Conservation (phyloP, 75 land plant species). For the Gnetum montanum region DNA sequence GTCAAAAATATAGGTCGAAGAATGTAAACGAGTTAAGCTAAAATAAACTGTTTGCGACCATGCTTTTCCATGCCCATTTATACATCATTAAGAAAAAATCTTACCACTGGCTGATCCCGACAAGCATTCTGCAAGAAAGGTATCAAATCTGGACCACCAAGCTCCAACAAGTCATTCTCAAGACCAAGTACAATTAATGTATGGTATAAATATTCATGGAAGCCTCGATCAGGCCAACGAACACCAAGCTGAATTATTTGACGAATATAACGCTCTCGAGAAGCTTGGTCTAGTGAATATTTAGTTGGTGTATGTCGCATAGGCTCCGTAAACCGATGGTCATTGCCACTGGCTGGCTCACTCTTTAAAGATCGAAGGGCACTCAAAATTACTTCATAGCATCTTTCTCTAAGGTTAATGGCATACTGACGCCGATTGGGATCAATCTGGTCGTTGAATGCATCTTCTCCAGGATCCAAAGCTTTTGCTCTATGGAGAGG, state of each 20-base stretch:
- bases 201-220: constrained; percentile 78
- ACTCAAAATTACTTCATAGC: constrained; percentile 78
- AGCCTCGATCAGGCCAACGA: constrained; percentile 79
- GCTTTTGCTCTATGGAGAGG: constrained; percentile 92
- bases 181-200: constrained; percentile 90
- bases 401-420: constrained; percentile 54
- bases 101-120: constrained; percentile 16
- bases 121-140: constrained; percentile 85
- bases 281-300: constrained; percentile 45
- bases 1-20: too few relatives aligned
- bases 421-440: constrained; percentile 42
- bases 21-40: too few relatives aligned
- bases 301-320: constrained; percentile 20
- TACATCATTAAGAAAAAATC: not conserved
- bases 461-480: constrained; percentile 83
- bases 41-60: too few relatives aligned
- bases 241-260: constrained; percentile 92
- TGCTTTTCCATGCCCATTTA: too few relatives aligned
- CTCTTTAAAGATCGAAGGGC: constrained; percentile 77
- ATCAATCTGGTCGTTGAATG: constrained; percentile 73
- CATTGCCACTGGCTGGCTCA: constrained; percentile 13
- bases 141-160: constrained; percentile 96
- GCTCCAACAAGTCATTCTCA: constrained; percentile 84
- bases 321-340: constrained; percentile 31
- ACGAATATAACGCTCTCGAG: constrained; percentile 60